A percentile compares a stretch with the other conserved stretches of the same genome.
Conservation (phyloP, 306 rosid genomes). For the Pyrus bretschneideri region DNA sequence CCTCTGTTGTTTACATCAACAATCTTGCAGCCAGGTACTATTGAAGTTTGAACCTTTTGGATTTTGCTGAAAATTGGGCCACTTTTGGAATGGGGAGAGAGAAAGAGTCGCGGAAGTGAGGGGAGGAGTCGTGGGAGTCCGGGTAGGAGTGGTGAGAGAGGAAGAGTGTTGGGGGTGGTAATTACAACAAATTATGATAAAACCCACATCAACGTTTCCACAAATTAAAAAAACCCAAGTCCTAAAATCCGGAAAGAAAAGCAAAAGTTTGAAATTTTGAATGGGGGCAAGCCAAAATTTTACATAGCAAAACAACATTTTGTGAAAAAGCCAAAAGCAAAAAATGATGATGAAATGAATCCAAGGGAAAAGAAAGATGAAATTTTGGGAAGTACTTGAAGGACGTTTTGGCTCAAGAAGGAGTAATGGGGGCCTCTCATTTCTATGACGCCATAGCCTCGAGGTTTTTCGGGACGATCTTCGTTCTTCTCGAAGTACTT, state of each 20-base stretch:
- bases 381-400: constrained; percentile 39
- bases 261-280: too few species aligned
- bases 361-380: background rate
- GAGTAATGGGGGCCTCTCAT: constrained; percentile 62
- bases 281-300: background rate
- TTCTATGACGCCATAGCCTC: constrained; percentile 76
- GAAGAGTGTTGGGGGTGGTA: too few species aligned
- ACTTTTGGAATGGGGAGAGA: background rate
- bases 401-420: constrained; percentile 49
- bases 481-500: constrained; percentile 72
- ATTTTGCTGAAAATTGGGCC: background rate
- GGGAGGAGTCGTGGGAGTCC: too few species aligned
- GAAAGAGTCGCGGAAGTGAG: too few species aligned
- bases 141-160: too few species aligned
- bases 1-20: constrained; percentile 90
- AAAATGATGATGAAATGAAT: too few species aligned
- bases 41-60: background rate
- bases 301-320: background rate
- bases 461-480: constrained; percentile 88
- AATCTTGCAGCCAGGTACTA: constrained; percentile 73
- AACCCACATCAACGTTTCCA: background rate
- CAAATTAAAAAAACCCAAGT: background rate
- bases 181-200: background rate
- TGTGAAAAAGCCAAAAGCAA: background rate
- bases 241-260: background rate